These are phyloP conservation scores for Chlamydomonas urium DNA, from an alignment of 139 green algal species.

Conservation along the genomic window DNA sequence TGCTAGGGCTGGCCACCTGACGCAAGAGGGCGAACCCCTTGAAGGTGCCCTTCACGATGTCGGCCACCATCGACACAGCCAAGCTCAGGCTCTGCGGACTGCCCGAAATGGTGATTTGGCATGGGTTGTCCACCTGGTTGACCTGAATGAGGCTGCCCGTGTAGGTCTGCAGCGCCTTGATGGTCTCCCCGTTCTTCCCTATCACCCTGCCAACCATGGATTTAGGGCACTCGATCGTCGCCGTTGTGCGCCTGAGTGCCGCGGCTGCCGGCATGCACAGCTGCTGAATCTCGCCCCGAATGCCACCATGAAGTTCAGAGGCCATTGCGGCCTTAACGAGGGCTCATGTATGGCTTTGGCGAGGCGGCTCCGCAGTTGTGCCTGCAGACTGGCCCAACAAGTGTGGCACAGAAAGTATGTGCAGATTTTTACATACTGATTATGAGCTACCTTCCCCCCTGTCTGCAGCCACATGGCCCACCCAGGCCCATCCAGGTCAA, in stretches of 20 bases:
- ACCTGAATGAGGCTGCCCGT: slow-evolving; percentile 71
- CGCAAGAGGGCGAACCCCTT: slow-evolving; percentile 65
- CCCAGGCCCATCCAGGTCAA: too few species aligned
- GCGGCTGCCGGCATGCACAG: too few species aligned
- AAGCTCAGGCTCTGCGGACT: slow-evolving; percentile 39
- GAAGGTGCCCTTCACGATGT: slow-evolving; percentile 62
- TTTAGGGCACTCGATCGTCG: slow-evolving; percentile 69
- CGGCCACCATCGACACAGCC: slow-evolving; percentile 42
- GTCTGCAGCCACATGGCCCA: too few species aligned
- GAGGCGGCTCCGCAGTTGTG: too few species aligned
- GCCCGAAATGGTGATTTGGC: slow-evolving; percentile 50
- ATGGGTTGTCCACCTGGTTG: slow-evolving; percentile 9
- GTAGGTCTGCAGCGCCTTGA: slow-evolving; percentile 77
- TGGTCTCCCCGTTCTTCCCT: slow-evolving; percentile 86
- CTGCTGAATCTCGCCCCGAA: too few species aligned
- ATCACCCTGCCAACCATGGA: slow-evolving; percentile 87
- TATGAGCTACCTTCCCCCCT: too few species aligned
- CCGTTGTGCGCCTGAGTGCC: not conserved
- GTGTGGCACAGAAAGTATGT: too few species aligned
- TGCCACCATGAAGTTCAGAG: too few species aligned
- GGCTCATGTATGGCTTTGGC: too few species aligned
- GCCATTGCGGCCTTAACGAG: too few species aligned
- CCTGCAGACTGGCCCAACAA: too few species aligned
- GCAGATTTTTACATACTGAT: too few species aligned
- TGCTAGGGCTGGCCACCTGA: slow-evolving; percentile 48